phyloP scores from a whole-genome alignment of 2,329 filamentous ascomycete genomes.

The Penicillium sp. region DNA sequence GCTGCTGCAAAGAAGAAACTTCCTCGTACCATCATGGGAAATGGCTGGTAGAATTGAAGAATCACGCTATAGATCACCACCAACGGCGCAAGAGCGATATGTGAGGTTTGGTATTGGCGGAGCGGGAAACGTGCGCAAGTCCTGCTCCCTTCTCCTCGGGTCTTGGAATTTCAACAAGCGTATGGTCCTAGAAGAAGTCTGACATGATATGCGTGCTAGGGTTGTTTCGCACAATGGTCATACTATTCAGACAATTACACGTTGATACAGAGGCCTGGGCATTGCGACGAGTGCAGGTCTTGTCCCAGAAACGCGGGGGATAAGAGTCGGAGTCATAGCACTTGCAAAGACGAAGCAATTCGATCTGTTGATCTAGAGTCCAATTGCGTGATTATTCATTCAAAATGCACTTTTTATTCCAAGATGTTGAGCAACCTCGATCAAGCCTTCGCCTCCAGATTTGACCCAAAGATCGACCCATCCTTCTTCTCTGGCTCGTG shows the following conservation, averaged over 20 bases:
- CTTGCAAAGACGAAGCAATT: neutral
- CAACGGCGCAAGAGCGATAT: constrained; percentile 22
- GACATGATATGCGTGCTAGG: constrained; percentile 11
- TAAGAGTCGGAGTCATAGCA: neutral
- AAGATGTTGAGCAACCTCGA: constrained; percentile 24
- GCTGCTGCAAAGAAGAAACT: constrained; percentile 11
- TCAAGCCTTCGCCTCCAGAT: constrained; percentile 22
- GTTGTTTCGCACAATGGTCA: constrained; percentile 16
- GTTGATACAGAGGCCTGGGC: constrained; percentile 1
- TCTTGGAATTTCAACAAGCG: neutral
- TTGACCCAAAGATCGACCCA: constrained; percentile 68
- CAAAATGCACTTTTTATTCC: constrained; percentile 16
- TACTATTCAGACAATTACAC: constrained; percentile 6
- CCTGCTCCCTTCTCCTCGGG: constrained; percentile 8
- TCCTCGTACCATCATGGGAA: constrained; percentile 16
- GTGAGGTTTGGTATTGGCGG: constrained; percentile 30
- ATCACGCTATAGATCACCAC: neutral
- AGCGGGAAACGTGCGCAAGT: constrained; percentile 32
- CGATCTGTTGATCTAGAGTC: too few species aligned
- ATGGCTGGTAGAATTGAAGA: neutral
- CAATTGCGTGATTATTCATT: neutral
- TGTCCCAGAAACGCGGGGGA: too few species aligned
- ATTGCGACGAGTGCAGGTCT: neutral
- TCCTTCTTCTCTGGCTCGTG: constrained; percentile 56
- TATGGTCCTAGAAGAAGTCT: neutral